Evolutionary conservation across 1,284 basidiomycete genomes (phyloP), one percentile per base, ranked within the genome.

Genomic region (Ceratobasidium sp.): DNA sequence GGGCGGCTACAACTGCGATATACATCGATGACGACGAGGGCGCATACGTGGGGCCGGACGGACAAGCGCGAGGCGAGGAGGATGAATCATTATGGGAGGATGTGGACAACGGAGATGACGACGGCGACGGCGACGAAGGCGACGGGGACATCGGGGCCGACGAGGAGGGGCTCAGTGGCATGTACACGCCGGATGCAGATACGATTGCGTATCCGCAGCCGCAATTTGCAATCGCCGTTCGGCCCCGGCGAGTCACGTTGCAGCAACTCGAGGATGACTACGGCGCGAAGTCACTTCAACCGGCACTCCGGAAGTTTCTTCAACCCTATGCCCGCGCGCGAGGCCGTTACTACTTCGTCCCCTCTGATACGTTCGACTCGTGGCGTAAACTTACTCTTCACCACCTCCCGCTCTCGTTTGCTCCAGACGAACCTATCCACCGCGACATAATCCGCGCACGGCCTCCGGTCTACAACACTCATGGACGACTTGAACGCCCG

Each of bases 261-360:
- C 7, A 7, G 6, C 8, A 7, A n/a, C 7, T 53, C 6, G 27
- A n/a, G 6, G 8, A 7, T 8, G 19, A 53, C 27, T 53, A 53
- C n/a, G 51, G 51, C 7, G 51, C 51, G 6, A n/a, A 8, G 8
- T n/a, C 7, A 6, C 27, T 53, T 53, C n/a, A 53, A 53, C n/a
- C 44, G 44, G 9, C 36, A n/a, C 62, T 64, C 2, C 36, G 27
- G 3, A 14, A 17, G 8, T 64, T 64, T 31, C 62, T 64, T 4
- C 31, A 22, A 22, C 22, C 36, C 22, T 44, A 44, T 4, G 22
- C 62, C 1, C 41, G n/a, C n/a, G n/a, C n/a, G n/a, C n/a, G n/a
- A n/a, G n/a, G n/a, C n/a, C n/a, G n/a, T 98, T 53, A 53, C n/a
- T 53, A 24, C n/a, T n/a, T 64, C 5, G 6, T 63, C 17, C 41